Percentiles rank a stretch among this genome's conserved stretches.
Conservation (phyloP, 345 rosid species). For the Excoecaria agallocha region DNA sequence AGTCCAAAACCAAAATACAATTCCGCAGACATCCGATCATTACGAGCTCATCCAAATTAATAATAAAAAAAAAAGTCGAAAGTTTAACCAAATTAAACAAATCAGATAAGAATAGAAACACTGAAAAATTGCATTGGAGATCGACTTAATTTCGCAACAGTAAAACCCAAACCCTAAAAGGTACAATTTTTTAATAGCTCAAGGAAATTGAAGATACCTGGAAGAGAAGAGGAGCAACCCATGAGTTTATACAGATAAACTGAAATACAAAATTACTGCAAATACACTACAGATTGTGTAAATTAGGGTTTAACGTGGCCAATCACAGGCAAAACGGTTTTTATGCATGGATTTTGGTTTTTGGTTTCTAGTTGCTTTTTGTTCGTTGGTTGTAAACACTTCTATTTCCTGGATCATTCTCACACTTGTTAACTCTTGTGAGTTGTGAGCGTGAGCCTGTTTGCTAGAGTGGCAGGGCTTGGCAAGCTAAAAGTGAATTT, state of each 20-base stretch:
- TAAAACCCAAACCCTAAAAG: neutral
- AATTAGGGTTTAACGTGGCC: slow-evolving; percentile 5
- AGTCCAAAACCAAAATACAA: neutral
- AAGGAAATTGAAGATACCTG: slow-evolving; percentile 38
- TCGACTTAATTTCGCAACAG: neutral
- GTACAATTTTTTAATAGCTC: neutral
- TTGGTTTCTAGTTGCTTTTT: no score
- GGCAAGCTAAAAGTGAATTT: no score
- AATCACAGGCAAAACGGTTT: neutral
- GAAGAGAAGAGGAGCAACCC: slow-evolving; percentile 95
- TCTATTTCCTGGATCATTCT: no score
- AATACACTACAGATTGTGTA: neutral
- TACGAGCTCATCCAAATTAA: neutral
- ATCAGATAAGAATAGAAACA: neutral
- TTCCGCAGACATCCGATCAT: neutral
- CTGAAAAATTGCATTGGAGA: neutral
- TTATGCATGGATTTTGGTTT: neutral
- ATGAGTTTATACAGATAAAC: slow-evolving; percentile 22
- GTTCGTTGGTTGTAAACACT: no score
- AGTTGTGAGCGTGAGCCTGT: no score
- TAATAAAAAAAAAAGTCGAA: neutral
- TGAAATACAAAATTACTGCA: neutral
- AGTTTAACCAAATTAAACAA: slow-evolving; percentile 5
- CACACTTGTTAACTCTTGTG: no score
- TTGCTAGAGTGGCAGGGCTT: no score